phyloP scores from a whole-genome alignment of 345 rosid species.

The Chamaenerion angustifolium region DNA sequence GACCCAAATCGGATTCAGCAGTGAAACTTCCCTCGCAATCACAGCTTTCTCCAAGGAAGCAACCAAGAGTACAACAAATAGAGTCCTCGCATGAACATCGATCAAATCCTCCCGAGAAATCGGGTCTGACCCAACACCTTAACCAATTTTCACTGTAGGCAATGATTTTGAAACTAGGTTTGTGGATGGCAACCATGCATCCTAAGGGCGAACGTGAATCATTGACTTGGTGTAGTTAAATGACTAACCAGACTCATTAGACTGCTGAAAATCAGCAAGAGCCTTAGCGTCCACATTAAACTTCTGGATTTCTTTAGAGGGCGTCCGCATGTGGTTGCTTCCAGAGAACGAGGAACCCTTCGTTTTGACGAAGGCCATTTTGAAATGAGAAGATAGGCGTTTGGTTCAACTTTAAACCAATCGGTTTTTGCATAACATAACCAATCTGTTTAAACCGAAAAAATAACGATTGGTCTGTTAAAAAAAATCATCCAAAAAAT shows the following conservation, averaged over 20 bases:
- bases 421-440: too few relatives aligned
- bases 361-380: too few relatives aligned
- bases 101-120: constrained; percentile 24
- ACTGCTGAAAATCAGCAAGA: constrained; percentile 57
- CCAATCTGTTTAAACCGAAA: too few relatives aligned
- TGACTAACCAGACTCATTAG: constrained; percentile 45
- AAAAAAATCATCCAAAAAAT: too few relatives aligned
- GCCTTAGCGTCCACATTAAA: constrained; percentile 64
- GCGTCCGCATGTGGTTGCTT: constrained; percentile 3
- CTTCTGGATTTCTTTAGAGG: constrained; percentile 9
- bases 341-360: neutral
- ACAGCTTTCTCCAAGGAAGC: constrained; percentile 57
- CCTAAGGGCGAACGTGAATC: constrained; percentile 49
- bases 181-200: constrained; percentile 58
- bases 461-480: too few relatives aligned
- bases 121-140: constrained; percentile 14
- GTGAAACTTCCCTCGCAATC: constrained; percentile 46
- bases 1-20: constrained; percentile 62
- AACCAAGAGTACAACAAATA: constrained; percentile 39
- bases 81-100: constrained; percentile 55
- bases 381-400: too few relatives aligned
- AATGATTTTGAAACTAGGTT: constrained; percentile 42
- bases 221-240: constrained; percentile 62
- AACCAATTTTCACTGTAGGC: constrained; percentile 55
- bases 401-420: too few relatives aligned